Conservation (phyloP, 148 eudicot species). For the Nepenthes gracilis region DNA sequence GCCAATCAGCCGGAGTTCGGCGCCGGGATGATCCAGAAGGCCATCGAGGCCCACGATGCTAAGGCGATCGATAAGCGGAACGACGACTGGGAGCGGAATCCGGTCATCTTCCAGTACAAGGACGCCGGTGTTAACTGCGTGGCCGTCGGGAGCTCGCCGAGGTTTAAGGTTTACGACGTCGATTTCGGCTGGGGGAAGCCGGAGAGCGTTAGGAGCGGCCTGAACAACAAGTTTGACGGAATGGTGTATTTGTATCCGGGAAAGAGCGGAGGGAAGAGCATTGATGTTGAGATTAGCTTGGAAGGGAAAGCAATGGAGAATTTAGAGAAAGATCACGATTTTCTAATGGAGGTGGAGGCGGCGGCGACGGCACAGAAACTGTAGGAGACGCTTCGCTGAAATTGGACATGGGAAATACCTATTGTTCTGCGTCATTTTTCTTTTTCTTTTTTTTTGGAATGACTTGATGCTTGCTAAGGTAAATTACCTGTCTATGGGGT, state of each 20-base stretch:
- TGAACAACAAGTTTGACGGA: constrained; percentile 90
- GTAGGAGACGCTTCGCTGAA: no score
- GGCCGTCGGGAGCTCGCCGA: constrained; percentile 90
- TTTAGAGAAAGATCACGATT: constrained; percentile 67
- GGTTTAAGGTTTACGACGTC: constrained; percentile 88
- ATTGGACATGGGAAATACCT: no score
- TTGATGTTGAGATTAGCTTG: constrained; percentile 91
- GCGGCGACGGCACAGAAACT: no score
- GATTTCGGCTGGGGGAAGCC: constrained; percentile 85
- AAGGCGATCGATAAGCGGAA: constrained; percentile 54
- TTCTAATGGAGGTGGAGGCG: constrained; percentile 4
- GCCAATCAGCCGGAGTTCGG: constrained; percentile 55
- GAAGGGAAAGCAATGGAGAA: constrained; percentile 65
- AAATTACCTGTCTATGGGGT: no score
- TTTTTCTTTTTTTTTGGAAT: no score
- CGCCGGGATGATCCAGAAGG: constrained; percentile 45
- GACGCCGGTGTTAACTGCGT: constrained; percentile 93
- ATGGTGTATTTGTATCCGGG: constrained; percentile 89
- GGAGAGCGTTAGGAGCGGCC: constrained; percentile 82
- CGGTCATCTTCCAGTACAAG: constrained; percentile 73
- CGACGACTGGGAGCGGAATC: constrained; percentile 73
- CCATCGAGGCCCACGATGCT: constrained; percentile 49
- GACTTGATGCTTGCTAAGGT: no score
- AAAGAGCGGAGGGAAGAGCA: constrained; percentile 66
- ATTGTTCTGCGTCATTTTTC: no score